phyloP scores from a whole-genome alignment of 148 eudicot genomes.

The Rhododendron williamsianum region DNA sequence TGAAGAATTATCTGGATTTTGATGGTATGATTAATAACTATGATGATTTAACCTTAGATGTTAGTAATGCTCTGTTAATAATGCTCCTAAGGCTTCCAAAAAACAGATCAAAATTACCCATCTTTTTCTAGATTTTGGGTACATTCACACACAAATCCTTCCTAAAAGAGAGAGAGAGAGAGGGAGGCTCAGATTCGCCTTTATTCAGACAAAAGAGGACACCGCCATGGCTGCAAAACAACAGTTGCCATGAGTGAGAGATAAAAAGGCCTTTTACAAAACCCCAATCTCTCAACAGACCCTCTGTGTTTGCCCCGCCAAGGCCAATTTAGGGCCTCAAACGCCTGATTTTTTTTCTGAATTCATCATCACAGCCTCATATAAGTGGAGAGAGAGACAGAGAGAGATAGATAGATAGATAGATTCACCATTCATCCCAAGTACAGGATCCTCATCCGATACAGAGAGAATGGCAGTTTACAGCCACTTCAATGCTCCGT shows the following conservation, averaged over 20 bases:
- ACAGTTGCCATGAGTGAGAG: slow-evolving; percentile 16
- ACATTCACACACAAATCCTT: too few species aligned
- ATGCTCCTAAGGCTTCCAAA: too few species aligned
- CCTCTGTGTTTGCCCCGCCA: slow-evolving; percentile 22
- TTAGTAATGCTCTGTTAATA: too few species aligned
- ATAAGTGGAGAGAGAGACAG: background rate
- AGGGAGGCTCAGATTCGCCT: slow-evolving; percentile 27
- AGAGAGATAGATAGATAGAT: background rate
- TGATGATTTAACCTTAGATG: background rate
- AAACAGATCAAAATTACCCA: too few species aligned
- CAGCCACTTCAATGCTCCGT: background rate
- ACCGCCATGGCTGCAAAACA: slow-evolving; percentile 23
- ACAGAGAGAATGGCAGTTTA: background rate
- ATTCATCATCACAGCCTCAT: slow-evolving; percentile 16
- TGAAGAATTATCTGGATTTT: background rate
- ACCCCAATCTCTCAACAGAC: slow-evolving; percentile 5
- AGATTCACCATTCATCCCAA: background rate
- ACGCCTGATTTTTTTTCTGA: slow-evolving; percentile 1
- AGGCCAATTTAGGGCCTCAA: background rate
- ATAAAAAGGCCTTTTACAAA: background rate
- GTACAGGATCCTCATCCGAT: too few species aligned
- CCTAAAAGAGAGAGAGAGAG: background rate
- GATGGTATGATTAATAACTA: background rate
- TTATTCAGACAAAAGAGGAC: slow-evolving; percentile 8
- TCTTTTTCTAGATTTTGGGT: too few species aligned